Evolutionary conservation across 2,329 filamentous ascomycete species (phyloP), one percentile per base, ranked within the genome.

Genomic region (Aspergillus unguis): DNA sequence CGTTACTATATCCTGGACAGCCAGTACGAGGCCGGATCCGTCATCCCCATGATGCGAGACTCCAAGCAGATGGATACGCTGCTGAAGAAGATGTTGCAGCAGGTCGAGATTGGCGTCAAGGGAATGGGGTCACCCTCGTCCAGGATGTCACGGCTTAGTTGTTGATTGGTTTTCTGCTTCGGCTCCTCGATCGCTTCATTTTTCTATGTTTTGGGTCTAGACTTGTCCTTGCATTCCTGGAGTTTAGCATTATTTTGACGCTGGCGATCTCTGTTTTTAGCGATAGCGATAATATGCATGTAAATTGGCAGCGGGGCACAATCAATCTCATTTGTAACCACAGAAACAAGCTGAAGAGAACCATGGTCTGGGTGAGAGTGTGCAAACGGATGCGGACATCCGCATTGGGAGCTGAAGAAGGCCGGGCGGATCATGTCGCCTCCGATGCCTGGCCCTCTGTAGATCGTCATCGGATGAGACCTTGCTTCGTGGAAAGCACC

Each of bases 11-110:
- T 70, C 38, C 52, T 69, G 44, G 63, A 67, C 29, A 60, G 60
- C 49, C 65, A 68, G 41, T 70, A 70, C 46, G 67, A 71, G 52
- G 68, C 68, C 56, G 63, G 59, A 61, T 71, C 68, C 56, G 68
- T 71, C 56, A 56, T 70, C 50, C 52, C 58, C 10, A 52, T 58
- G 10, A 50, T 71, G 49, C 66, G 65, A 35, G 58, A 70, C 49
- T 57, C 53, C 32, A 46, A 61, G 23, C 52, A 57, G 47, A 66
- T 68, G 64, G 64, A 68, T 29, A 50, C 49, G 5, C 27, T 68
- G 48, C 54, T 71, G 35, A 54, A 62, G 44, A 65, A 62, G 47
- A 52, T 68, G 58, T 64, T 71, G 65, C 54, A 55, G 50, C 65
- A 66, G 53, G 56, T 64, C 7, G 65, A 68, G 41, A 55, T 62